Conservation (phyloP, 352 stramenopile genomes). For the Thalassiosira livingstoniorum region DNA sequence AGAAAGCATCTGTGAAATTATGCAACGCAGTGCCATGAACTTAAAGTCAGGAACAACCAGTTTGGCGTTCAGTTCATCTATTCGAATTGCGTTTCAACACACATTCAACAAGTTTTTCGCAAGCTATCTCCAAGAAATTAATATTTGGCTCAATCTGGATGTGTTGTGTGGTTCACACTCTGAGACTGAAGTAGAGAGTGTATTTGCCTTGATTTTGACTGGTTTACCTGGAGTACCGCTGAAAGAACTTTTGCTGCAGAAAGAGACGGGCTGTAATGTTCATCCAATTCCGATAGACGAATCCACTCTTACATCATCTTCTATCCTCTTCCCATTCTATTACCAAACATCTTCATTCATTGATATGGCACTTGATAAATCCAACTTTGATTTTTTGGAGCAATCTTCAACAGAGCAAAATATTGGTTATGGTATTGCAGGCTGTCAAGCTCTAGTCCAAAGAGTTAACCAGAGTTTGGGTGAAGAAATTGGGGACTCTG, state of each 20-base stretch:
- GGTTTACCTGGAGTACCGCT: constrained; percentile 30
- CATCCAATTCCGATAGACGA: constrained; percentile 45
- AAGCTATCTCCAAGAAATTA: constrained; percentile 47
- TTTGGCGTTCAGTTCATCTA: constrained; percentile 43
- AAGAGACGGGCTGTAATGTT: constrained; percentile 33
- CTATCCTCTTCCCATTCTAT: constrained; percentile 58
- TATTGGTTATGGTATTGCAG: too few species aligned
- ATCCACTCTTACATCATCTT: constrained; percentile 3
- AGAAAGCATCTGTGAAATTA: constrained; percentile 33
- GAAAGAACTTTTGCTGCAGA: constrained; percentile 50
- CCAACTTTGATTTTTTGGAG: constrained; percentile 23
- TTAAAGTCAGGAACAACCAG: constrained; percentile 43
- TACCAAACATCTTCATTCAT: constrained; percentile 56
- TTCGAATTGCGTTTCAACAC: constrained; percentile 45
- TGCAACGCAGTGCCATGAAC: constrained; percentile 27
- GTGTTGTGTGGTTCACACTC: constrained; percentile 24
- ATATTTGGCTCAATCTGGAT: constrained; percentile 59
- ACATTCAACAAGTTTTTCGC: constrained; percentile 62
- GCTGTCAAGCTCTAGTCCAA: too few species aligned
- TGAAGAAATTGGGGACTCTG: too few species aligned
- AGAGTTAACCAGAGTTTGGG: too few species aligned
- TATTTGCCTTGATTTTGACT: constrained; percentile 41
- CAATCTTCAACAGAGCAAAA: constrained; percentile 3
- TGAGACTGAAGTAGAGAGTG: constrained; percentile 28
- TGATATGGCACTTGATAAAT: constrained; percentile 49